phyloP scores from a whole-genome alignment of 2,329 filamentous ascomycete species.

The Fusarium coicis region DNA sequence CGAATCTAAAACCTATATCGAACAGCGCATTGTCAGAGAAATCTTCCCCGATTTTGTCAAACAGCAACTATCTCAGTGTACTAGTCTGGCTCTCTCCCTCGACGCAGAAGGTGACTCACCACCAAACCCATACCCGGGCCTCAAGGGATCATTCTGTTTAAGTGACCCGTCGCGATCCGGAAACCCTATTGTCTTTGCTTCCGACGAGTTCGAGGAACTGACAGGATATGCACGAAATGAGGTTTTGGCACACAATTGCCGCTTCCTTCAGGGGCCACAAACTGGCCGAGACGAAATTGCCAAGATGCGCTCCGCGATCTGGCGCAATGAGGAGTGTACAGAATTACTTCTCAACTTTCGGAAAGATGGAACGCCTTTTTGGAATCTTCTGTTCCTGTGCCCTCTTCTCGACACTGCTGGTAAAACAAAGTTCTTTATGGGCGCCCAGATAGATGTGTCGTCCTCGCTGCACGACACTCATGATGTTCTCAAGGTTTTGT shows the following conservation, averaged over 20 bases:
- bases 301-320: slow-evolving; percentile 56
- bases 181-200: slow-evolving; percentile 61
- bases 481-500: slow-evolving; percentile 63
- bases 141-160: slow-evolving; percentile 68
- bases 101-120: slow-evolving; percentile 45
- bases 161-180: slow-evolving; percentile 62
- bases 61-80: slow-evolving; percentile 60
- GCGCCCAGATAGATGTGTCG: slow-evolving; percentile 67
- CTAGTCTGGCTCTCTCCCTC: slow-evolving; percentile 56
- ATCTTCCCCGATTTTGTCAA: slow-evolving; percentile 65
- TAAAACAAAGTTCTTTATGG: slow-evolving; percentile 63
- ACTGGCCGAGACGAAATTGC: slow-evolving; percentile 56
- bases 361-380: slow-evolving; percentile 63
- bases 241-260: slow-evolving; percentile 60
- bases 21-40: slow-evolving; percentile 56
- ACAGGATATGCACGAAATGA: slow-evolving; percentile 61
- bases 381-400: slow-evolving; percentile 66
- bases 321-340: slow-evolving; percentile 55
- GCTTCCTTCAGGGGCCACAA: slow-evolving; percentile 60
- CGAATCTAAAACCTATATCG: slow-evolving; percentile 56
- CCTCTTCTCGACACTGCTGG: slow-evolving; percentile 62
- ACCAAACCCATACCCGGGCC: slow-evolving; percentile 58
- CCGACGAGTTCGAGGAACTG: slow-evolving; percentile 62
- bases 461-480: slow-evolving; percentile 61
- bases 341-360: slow-evolving; percentile 64